phyloP scores from a whole-genome alignment of 352 stramenopile species.

The Phytophthora chlamydospora region DNA sequence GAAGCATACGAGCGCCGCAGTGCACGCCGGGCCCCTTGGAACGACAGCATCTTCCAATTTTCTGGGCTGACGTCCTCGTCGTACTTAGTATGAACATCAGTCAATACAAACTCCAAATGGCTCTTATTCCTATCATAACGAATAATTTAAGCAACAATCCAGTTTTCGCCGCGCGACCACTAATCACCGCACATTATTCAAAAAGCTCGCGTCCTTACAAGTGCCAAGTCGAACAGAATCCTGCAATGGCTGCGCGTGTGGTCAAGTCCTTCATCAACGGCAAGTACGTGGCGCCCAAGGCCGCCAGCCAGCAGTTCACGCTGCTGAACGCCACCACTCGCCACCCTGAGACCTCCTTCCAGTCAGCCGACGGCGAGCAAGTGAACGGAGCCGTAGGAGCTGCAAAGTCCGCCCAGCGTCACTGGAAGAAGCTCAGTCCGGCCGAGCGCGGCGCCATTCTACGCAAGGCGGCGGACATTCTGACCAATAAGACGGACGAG shows the following conservation, averaged over 20 bases:
- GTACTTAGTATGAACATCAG: neutral
- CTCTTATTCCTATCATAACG: neutral
- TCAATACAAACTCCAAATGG: neutral
- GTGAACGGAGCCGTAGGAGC: constrained; percentile 59
- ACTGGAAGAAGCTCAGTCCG: constrained; percentile 71
- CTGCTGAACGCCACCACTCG: constrained; percentile 67
- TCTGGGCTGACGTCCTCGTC: neutral
- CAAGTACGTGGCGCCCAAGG: constrained; percentile 46
- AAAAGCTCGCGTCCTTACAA: neutral
- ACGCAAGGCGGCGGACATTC: constrained; percentile 62
- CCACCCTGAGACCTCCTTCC: constrained; percentile 60
- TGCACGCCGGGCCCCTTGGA: constrained; percentile 2
- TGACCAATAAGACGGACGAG: constrained; percentile 64
- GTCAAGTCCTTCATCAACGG: constrained; percentile 82
- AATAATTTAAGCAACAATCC: neutral
- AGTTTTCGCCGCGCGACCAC: constrained; percentile 24
- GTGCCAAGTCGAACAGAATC: neutral
- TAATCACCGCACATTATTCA: constrained; percentile 2
- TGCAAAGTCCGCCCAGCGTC: constrained; percentile 49
- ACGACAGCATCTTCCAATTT: constrained; percentile 12
- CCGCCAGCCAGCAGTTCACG: constrained; percentile 38
- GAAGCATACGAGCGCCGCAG: constrained; percentile 4
- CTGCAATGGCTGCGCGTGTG: constrained; percentile 29
- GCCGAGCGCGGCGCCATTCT: constrained; percentile 69
- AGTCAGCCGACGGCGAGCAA: constrained; percentile 45